Evolutionary conservation across 176 grass and related monocot species (phyloP).

Genomic region (Hsuehochloa calcarea): DNA sequence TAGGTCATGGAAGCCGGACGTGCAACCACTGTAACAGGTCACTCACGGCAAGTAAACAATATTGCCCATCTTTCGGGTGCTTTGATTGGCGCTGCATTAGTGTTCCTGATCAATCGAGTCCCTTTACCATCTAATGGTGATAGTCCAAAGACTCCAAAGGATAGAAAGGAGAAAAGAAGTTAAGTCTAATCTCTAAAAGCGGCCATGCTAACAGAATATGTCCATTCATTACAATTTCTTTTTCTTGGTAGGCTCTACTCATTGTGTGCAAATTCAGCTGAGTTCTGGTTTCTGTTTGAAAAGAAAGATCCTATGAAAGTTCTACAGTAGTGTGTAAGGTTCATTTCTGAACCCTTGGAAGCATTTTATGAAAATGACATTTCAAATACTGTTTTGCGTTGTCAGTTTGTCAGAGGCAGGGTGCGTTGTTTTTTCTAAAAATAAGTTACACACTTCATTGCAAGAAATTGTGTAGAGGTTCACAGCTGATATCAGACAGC

Average conservation of each 20-base stretch:
- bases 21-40: constrained; percentile 57
- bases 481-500: neutral
- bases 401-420: neutral
- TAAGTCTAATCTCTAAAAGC: constrained; percentile 24
- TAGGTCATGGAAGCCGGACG: constrained; percentile 95
- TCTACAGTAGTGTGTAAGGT: neutral
- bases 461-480: neutral
- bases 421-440: too few species aligned
- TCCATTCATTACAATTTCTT: constrained; percentile 10
- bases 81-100: constrained; percentile 81
- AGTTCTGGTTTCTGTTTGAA: constrained; percentile 12
- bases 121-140: constrained; percentile 46
- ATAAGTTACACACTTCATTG: neutral
- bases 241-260: neutral
- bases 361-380: neutral
- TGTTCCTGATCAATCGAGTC: constrained; percentile 63
- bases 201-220: constrained; percentile 22
- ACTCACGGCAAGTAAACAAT: constrained; percentile 79
- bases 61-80: constrained; percentile 95
- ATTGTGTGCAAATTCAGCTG: neutral
- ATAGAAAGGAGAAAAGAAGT: constrained; percentile 53
- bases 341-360: neutral
- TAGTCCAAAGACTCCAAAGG: constrained; percentile 40
- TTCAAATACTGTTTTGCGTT: neutral
- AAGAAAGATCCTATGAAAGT: neutral